Percentiles rank a stretch among this genome's conserved stretches.
Conservation (phyloP, 2,329 filamentous ascomycete genomes). For the Penicillium aurantiogriseum region DNA sequence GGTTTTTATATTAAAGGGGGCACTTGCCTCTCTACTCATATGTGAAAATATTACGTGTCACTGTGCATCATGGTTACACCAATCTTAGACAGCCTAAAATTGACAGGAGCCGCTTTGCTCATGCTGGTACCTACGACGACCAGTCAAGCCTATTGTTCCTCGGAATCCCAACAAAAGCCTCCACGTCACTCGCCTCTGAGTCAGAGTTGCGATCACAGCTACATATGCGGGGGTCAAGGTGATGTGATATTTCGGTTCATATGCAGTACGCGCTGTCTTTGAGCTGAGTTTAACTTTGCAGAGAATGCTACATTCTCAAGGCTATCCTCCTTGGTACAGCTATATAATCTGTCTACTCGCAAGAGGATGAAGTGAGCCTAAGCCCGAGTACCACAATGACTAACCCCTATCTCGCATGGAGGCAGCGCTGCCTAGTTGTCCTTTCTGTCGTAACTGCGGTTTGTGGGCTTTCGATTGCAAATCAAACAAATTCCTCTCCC, state of each 20-base stretch:
- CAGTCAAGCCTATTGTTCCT: background rate
- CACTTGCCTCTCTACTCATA: background rate
- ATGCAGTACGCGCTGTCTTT: background rate
- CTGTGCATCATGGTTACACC: background rate
- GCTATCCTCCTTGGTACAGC: background rate
- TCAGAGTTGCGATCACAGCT: background rate
- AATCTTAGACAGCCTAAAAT: background rate
- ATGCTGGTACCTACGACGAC: background rate
- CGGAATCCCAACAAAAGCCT: background rate
- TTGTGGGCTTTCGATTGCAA: background rate
- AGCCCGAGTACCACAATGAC: background rate
- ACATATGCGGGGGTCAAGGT: background rate
- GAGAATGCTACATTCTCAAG: background rate
- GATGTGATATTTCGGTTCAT: background rate
- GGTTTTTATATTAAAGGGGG: fast-evolving
- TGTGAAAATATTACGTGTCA: background rate
- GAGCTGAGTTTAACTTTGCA: background rate
- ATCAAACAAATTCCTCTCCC: background rate
- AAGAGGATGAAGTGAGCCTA: background rate
- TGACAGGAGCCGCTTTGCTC: background rate
- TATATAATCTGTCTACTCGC: background rate
- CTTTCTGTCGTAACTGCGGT: background rate
- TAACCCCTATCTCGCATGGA: background rate
- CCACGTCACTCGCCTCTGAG: background rate
- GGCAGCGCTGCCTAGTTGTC: background rate